These are phyloP conservation scores for Seiridium cupressi DNA, from an alignment of 2,329 filamentous ascomycete genomes.

Conservation along the genomic window DNA sequence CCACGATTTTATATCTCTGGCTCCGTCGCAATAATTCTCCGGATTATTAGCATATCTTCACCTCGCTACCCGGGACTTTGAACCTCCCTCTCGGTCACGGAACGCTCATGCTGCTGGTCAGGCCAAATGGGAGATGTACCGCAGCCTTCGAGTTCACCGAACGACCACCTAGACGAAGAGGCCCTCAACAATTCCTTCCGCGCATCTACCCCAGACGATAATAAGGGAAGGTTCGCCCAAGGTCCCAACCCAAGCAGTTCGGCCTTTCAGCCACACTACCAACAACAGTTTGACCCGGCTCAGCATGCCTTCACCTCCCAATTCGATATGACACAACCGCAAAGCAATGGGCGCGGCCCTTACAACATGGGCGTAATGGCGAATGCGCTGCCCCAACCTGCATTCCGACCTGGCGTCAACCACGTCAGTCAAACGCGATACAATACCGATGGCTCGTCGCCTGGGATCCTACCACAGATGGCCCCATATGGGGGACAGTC, in stretches of 20 bases:
- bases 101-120: background rate
- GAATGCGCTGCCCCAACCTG: constrained; percentile 39
- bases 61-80: background rate
- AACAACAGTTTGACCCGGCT: constrained; percentile 27
- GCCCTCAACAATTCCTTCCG: constrained; percentile 13
- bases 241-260: constrained; percentile 15
- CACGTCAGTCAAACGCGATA: constrained; percentile 31
- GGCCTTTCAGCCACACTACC: constrained; percentile 27
- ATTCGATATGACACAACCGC: constrained; percentile 37
- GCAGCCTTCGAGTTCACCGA: constrained; percentile 15
- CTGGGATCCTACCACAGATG: constrained; percentile 39
- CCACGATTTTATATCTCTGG: constrained; percentile 1
- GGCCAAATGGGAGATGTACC: constrained; percentile 33
- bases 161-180: constrained; percentile 14
- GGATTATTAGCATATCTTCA: background rate
- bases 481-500: constrained; percentile 37
- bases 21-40: background rate
- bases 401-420: constrained; percentile 38
- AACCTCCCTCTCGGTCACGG: background rate
- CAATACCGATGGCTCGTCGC: constrained; percentile 27
- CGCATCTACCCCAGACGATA: constrained; percentile 22
- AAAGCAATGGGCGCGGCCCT: constrained; percentile 27
- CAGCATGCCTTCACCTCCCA: constrained; percentile 41
- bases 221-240: constrained; percentile 16
- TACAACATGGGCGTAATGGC: constrained; percentile 49